phyloP scores from a whole-genome alignment of 495 filamentous ascomycete genomes.

The Rhypophila decipiens region DNA sequence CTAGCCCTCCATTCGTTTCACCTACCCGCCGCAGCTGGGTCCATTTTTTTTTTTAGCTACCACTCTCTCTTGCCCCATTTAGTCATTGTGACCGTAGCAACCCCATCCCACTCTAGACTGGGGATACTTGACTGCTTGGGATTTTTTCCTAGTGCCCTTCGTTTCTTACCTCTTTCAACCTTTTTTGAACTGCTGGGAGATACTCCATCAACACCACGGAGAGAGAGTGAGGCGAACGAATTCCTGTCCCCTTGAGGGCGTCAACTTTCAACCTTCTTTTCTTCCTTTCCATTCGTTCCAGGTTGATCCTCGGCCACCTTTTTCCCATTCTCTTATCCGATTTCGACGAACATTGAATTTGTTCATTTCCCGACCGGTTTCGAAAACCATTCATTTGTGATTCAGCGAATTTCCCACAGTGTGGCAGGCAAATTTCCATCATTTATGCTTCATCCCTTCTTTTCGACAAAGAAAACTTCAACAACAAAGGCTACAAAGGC shows the following conservation, averaged over 20 bases:
- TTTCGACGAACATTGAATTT: conserved; percentile 2
- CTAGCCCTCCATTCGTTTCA: conserved; percentile 22
- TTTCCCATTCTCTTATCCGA: conserved; percentile 8
- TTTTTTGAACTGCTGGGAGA: too few relatives aligned
- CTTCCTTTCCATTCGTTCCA: conserved; percentile 36
- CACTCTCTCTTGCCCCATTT: conserved; percentile 10
- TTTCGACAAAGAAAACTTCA: not conserved
- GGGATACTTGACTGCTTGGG: conserved; percentile 1
- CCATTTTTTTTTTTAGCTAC: conserved; percentile 5
- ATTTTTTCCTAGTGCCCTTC: not conserved
- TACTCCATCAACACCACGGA: too few relatives aligned
- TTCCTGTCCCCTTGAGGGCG: too few relatives aligned
- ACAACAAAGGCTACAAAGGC: not conserved
- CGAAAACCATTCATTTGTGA: conserved; percentile 9
- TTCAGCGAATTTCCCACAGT: too few relatives aligned
- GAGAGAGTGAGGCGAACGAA: too few relatives aligned
- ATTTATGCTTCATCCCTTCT: too few relatives aligned
- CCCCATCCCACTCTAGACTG: too few relatives aligned
- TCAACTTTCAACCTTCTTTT: conserved; percentile 16
- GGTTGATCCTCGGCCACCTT: conserved; percentile 46
- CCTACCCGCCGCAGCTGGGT: conserved; percentile 22
- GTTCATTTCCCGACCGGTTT: conserved; percentile 19
- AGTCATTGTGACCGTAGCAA: conserved; percentile 8
- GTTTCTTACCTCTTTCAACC: too few relatives aligned
- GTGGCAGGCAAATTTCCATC: too few relatives aligned